Conservation (phyloP, 345 rosid genomes). For the Eucalyptus virginea region DNA sequence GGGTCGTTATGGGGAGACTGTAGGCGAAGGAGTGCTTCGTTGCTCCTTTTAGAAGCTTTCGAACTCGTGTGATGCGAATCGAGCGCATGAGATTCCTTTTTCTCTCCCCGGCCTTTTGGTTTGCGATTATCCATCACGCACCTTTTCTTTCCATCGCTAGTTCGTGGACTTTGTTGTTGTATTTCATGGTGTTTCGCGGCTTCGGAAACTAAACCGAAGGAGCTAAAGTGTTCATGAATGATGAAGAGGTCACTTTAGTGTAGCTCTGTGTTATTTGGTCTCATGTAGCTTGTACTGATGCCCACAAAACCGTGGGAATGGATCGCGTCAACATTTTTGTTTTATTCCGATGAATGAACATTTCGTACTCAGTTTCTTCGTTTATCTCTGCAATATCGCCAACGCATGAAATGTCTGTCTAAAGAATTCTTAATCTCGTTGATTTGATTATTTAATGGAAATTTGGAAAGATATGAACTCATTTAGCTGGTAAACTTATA, state of each 20-base stretch:
- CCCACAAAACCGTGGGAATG: not conserved
- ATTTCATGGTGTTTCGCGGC: not conserved
- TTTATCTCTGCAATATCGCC: not conserved
- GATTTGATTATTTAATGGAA: not conserved
- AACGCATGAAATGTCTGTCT: not conserved
- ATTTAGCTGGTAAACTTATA: not conserved
- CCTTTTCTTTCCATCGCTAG: not conserved
- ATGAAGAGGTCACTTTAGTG: not conserved
- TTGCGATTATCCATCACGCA: not conserved
- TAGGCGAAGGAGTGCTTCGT: not conserved
- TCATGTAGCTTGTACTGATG: not conserved
- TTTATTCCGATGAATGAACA: not conserved
- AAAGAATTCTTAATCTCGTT: not conserved
- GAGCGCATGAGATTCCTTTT: not conserved
- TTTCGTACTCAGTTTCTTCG: not conserved
- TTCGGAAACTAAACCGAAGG: not conserved
- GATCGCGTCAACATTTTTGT: not conserved
- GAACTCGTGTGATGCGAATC: not conserved
- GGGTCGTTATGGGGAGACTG: not conserved
- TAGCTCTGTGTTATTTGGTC: not conserved
- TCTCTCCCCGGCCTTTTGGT: not conserved
- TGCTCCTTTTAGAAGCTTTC: not conserved
- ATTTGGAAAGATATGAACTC: not conserved
- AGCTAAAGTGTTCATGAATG: not conserved
- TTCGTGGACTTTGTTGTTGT: not conserved